Base-by-base conservation (phyloP, 208 protist species). In the Acanthamoeba castellanii region DNA sequence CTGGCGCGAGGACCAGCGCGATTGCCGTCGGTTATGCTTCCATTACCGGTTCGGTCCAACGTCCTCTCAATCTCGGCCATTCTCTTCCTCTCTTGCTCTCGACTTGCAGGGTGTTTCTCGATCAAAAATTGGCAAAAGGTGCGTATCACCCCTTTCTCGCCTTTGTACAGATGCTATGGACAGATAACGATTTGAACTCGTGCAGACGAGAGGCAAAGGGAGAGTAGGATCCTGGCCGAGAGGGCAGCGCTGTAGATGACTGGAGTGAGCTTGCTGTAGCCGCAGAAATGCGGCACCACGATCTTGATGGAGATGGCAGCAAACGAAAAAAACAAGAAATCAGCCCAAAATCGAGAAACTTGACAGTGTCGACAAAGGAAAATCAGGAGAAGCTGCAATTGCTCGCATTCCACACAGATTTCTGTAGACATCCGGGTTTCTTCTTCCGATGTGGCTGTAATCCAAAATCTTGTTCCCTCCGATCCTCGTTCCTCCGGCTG, bases 81-180 rank as follows among this genome's bases (percentile, higher is more conserved):
- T 72, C 64, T 72, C 64, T 72, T 34, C 1, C 64, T 72, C 30
- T 34, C 20, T n/a, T 7, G 8, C 61, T 68, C 61, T 68, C 27
- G 14, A 72, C 30, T n/a, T 4, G 8, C 11, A 5, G 6, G 18
- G 64, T 34, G 22, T 34, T 2, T 14, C 8, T 72, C 30, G 64
- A 72, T 72, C 64, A 34, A 72, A 72, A 30, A 64, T 9, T 72
- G 64, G 64, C 57, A 34, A n/a, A 37, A 20, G 50, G 50, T 55
- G 64, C 7, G 61, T 68, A 68, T 68, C 22, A 72, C 64, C 64
- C 20, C 64, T 61, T 61, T 22, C 16, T 9, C n/a, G 64, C 64
- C 64, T 72, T 72, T 72, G 64, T 72, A 72, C 64, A 72, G 64
- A 72, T 72, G 64, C 57, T 72, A 72, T 72, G 22, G n/a, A 72